Base-by-base conservation (phyloP, 2,329 filamentous ascomycete genomes). In the Pyricularia pennisetigena region DNA sequence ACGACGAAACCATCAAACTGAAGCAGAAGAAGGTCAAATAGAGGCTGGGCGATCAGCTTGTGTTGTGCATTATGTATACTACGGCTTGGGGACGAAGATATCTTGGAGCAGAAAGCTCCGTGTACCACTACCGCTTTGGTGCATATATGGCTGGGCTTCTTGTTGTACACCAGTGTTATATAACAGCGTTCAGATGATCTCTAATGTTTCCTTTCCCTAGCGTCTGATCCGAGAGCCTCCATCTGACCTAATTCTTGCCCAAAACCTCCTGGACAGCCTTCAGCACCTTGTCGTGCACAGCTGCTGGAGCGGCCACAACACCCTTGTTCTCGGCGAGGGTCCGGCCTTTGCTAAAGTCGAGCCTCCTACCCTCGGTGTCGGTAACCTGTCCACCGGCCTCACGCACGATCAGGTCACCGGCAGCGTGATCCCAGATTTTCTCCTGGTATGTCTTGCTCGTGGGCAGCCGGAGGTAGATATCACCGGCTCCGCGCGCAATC, bases 351-450 rank as follows among this genome's bases (percentile, higher is more conserved):
- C 88, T 87, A 78, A 99, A 99, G 78, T 99, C 90, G 69, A 99
- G 83, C 70, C 88, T 85, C 76, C 91, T 91, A 74, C 96, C 95
- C 70, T 90, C 85, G 59, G 93, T 90, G 79, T 99, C 96, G 1
- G 93, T 96, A 68, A 99, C 94, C 75, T 91, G 83, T 65, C 95
- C 96, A 67, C 95, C 95, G 2, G 95, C 93, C 80, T 99, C 96
- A 69, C 94, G 86, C 59, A 98, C 95, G 72, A 99, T 94, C 69
- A 99, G 81, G 74, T 97, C 94, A 59, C 95, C 95, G 14, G 94
- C 95, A 23, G 95, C 95, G 78, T 99, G 95, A 77, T 99, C 95
- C 95, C 95, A 99, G 73, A 99, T 99, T 87, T 99, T 99, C 85
- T 99, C 95, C 78, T 97, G 88, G 81, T 99, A 99, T 68, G 90